phyloP scores from a whole-genome alignment of 2,329 filamentous ascomycete genomes.

The Calonectria pseudoreteaudii region DNA sequence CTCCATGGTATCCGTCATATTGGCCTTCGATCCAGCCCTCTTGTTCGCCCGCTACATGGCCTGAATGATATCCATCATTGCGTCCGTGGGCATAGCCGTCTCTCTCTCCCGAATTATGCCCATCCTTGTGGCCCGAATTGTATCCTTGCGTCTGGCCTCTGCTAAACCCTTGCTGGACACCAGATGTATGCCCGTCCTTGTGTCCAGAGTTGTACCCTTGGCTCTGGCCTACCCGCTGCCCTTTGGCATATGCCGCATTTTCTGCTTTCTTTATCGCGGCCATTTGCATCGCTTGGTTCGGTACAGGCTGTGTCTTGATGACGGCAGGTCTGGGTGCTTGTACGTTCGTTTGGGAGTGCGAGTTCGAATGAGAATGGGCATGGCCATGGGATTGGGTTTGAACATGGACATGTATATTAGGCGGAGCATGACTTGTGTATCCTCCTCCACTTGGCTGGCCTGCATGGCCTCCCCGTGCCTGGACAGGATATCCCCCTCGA shows the following conservation, averaged over 20 bases:
- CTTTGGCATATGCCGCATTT: not conserved
- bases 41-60: not conserved
- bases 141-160: not conserved
- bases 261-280: not conserved
- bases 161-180: not conserved
- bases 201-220: not conserved
- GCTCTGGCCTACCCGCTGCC: not conserved
- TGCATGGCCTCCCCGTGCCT: not conserved
- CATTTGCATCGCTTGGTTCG: not conserved
- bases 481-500: not conserved
- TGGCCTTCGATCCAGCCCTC: not conserved
- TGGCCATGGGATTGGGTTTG: not conserved
- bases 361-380: not conserved
- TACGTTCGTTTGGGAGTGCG: not conserved
- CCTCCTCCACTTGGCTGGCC: not conserved
- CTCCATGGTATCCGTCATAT: not conserved
- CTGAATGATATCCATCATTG: not conserved
- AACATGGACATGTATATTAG: not conserved
- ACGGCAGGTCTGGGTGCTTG: not conserved
- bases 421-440: not conserved
- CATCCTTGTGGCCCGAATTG: not conserved
- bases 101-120: not conserved
- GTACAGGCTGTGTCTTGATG: not conserved
- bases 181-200: not conserved
- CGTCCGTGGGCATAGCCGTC: not conserved